Base-by-base conservation (phyloP, 2,329 filamentous ascomycete species). In the Nigrospora oryzae region DNA sequence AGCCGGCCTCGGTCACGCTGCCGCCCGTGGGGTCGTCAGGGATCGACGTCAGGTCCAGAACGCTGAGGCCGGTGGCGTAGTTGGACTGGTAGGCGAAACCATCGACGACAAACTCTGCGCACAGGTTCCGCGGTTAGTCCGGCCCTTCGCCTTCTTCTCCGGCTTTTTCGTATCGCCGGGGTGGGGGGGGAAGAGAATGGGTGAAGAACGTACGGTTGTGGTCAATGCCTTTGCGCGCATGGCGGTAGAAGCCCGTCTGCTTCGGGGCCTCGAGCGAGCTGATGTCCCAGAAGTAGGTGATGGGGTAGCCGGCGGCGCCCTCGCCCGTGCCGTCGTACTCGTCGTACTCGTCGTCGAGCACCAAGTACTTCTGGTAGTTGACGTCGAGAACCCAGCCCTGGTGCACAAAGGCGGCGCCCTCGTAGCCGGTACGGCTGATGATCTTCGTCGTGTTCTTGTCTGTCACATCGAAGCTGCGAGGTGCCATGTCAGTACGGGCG, bases 361-460 rank as follows among this genome's bases (percentile, higher is more conserved):
- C 62, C 4, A 77, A 65, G 53, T 65, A 74, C 38, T 67, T 68
- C 36, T 69, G 61, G 43, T 58, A 67, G 32, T 64, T 56, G 1
- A 59, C 56, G 53, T 76, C 69, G 19, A 76, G 63, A 4, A 79
- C 63, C 63, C 70, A 73, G 7, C 77, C 77, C 51, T 81, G 77
- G 54, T 81, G 77, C 1, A 74, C 77, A 61, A 80, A 81, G 4
- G 69, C 60, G 8, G 74, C 74, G 36, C 76, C 76, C 17, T 71
- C 68, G 55, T 80, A 80, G 0, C 70, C 70, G 12, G 74, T 78
- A 36, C 65, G 65, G 28, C 75, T 77, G 41, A 66, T 62, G 50
- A 79, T 65, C 47, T 73, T 64, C 36, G 63, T 67, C 31, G 62
- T 56, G 7, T 63, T 60, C 62, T 75, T 74, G 53, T 75, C 58